A percentile compares a stretch with the other conserved stretches of the same genome.
Conservation (phyloP, 768 basidiomycete species). For the Leucosporidium yakuticum region DNA sequence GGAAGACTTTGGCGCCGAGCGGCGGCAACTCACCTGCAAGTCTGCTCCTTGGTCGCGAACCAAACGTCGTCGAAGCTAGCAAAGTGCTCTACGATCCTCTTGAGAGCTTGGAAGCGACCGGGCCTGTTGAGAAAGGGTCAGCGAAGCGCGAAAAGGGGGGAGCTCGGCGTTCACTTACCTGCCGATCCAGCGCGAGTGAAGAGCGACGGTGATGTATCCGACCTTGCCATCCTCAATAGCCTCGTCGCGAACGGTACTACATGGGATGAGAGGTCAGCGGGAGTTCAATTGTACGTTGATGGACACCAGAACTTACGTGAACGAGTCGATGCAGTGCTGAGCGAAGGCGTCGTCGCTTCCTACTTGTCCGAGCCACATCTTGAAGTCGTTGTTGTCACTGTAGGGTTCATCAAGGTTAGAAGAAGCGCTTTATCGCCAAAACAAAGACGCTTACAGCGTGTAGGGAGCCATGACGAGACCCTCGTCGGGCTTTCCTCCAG, state of each 20-base stretch:
- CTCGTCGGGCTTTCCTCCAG: slow-evolving; percentile 22
- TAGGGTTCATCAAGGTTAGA: slow-evolving; percentile 1
- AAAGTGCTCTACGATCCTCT: slow-evolving; percentile 36
- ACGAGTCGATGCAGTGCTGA: slow-evolving; percentile 34
- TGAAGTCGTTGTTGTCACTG: slow-evolving; percentile 39
- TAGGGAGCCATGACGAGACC: slow-evolving; percentile 39
- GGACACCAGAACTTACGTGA: not conserved
- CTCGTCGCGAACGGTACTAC: slow-evolving; percentile 24
- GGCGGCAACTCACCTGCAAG: slow-evolving; percentile 25
- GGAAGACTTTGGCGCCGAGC: too few relatives aligned
- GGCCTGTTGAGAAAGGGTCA: slow-evolving; percentile 35
- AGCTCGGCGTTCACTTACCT: not conserved
- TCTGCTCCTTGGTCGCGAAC: slow-evolving; percentile 39
- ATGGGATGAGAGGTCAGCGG: not conserved
- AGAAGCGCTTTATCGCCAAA: not conserved
- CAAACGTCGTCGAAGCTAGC: slow-evolving; percentile 37
- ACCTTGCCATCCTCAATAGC: slow-evolving; percentile 24
- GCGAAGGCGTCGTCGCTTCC: slow-evolving; percentile 36
- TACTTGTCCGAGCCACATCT: slow-evolving; percentile 37
- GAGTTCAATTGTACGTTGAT: too few relatives aligned
- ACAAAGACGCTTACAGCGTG: slow-evolving; percentile 30
- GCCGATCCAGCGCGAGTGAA: slow-evolving; percentile 38
- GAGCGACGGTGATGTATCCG: slow-evolving; percentile 36
- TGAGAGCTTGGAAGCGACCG: slow-evolving; percentile 38
- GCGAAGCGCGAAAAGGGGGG: not conserved